These are phyloP conservation scores for Blastobotrys attinorum DNA, from an alignment of 805 yeast genomes.

Conservation along the genomic window DNA sequence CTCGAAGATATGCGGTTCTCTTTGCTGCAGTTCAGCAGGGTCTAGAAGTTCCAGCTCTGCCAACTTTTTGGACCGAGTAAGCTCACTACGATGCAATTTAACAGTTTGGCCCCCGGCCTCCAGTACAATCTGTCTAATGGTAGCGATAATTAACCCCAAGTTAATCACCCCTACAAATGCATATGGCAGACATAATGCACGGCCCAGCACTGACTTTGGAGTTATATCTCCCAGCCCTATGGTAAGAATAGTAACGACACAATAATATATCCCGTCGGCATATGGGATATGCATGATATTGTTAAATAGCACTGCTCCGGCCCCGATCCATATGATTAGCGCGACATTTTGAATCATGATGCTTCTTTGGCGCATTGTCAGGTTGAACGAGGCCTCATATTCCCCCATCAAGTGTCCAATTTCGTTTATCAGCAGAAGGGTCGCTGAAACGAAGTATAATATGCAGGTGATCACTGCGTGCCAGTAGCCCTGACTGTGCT, in stretches of 20 bases:
- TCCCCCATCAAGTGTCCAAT: constrained; percentile 50
- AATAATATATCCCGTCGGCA: constrained; percentile 65
- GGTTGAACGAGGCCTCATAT: constrained; percentile 65
- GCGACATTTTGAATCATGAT: constrained; percentile 65
- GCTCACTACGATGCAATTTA: constrained; percentile 59
- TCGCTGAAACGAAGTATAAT: constrained; percentile 52
- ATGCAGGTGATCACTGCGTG: constrained; percentile 60
- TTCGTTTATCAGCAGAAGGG: constrained; percentile 48
- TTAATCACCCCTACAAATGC: constrained; percentile 63
- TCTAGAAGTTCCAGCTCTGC: constrained; percentile 12
- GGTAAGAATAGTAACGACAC: constrained; percentile 66
- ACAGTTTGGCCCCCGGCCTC: constrained; percentile 56
- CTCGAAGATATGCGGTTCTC: no score
- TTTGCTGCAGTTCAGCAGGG: no score
- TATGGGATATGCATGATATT: constrained; percentile 40
- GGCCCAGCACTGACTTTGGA: constrained; percentile 46
- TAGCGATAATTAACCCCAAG: constrained; percentile 65
- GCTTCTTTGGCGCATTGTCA: constrained; percentile 59
- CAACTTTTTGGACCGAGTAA: constrained; percentile 31
- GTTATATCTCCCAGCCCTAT: constrained; percentile 73
- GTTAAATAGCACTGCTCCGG: constrained; percentile 59
- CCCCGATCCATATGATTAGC: constrained; percentile 58
- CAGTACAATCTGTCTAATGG: constrained; percentile 57
- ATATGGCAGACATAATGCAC: constrained; percentile 53
- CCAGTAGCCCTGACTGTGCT: constrained; percentile 63